Base-by-base conservation (phyloP, 2,329 filamentous ascomycete species). In the Fusarium proliferatum region DNA sequence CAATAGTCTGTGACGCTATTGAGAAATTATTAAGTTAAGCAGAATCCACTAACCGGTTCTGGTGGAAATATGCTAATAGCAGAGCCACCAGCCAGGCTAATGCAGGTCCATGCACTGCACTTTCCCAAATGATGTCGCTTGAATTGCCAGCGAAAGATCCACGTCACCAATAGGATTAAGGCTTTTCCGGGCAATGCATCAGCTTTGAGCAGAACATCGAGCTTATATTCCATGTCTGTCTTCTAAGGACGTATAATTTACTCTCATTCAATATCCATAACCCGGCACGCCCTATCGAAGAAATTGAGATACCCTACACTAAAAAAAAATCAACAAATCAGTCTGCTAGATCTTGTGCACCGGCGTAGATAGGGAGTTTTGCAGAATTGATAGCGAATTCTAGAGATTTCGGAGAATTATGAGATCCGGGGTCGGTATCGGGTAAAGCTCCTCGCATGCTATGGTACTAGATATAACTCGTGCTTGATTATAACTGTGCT, bases 341-440 rank as follows among this genome's bases (percentile, higher is more conserved):
- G 39, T 15, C 0, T 15, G 21, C 7, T 2, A n/a, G 36, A 19
- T 19, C 0, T 5, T 39, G 17, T 39, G 10, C 17, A 19, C 9
- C 2, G 21, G 15, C 6, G 1, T 26, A 12, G n/a, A 4, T 9
- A 11, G 17, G 2, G 10, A 45, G 23, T 11, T 26, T 26, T 1
- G 17, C 11, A 3, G 12, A 0, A 26, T 26, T 19, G 11, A 1
- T 23, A 2, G 16, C 6, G 1, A 9, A 26, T 19, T 5, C 16
- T 45, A 11, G 16, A 8, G 16, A 26, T 26, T 26, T 26, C 26
- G 12, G 12, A 41, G 7, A 12, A 9, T 21, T 11, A 26, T 26
- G 26, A 26, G 26, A 26, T 26, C 6, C 26, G 26, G 6, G 26
- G 26, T 26, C 5, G 26, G 26, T 26, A 2, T 6, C 26, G 26